These are phyloP conservation scores for Sporothrix luriei DNA, from an alignment of 2,329 filamentous ascomycete species.

Conservation along the genomic window DNA sequence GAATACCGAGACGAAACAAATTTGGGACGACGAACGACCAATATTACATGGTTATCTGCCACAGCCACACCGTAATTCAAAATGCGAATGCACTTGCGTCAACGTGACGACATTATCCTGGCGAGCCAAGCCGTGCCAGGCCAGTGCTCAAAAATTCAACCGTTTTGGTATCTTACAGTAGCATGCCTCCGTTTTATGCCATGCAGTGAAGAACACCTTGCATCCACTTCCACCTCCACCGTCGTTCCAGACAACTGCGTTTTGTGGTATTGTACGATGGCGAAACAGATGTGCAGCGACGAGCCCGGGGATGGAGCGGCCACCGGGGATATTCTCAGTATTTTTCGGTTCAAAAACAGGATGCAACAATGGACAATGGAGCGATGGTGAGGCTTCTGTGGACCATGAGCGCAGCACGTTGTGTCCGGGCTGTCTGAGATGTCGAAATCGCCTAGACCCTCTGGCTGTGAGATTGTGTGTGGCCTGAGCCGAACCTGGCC, in stretches of 20 bases:
- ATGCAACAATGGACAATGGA: background rate
- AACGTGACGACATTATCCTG: constrained; percentile 19
- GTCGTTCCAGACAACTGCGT: constrained; percentile 15
- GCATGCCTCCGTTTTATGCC: constrained; percentile 10
- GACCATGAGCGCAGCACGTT: background rate
- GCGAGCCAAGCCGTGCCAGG: background rate
- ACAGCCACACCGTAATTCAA: constrained; percentile 15
- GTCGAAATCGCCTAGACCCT: background rate
- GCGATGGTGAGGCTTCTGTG: background rate
- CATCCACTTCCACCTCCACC: background rate
- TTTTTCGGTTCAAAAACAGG: background rate
- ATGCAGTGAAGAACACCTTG: background rate
- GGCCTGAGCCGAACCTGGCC: background rate
- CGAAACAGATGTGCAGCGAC: constrained; percentile 25
- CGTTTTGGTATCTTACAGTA: background rate
- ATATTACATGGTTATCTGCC: constrained; percentile 9
- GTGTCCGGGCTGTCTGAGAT: background rate
- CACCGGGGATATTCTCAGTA: background rate
- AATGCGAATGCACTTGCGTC: constrained; percentile 13
- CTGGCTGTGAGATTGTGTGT: background rate
- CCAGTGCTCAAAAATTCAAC: background rate
- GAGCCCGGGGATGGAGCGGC: constrained; percentile 5
- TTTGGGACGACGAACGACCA: background rate
- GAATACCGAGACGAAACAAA: too few relatives aligned
- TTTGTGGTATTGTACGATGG: constrained; percentile 24